phyloP scores from a whole-genome alignment of 164 flowering plant species.

The Magnolia kwangsiensis region DNA sequence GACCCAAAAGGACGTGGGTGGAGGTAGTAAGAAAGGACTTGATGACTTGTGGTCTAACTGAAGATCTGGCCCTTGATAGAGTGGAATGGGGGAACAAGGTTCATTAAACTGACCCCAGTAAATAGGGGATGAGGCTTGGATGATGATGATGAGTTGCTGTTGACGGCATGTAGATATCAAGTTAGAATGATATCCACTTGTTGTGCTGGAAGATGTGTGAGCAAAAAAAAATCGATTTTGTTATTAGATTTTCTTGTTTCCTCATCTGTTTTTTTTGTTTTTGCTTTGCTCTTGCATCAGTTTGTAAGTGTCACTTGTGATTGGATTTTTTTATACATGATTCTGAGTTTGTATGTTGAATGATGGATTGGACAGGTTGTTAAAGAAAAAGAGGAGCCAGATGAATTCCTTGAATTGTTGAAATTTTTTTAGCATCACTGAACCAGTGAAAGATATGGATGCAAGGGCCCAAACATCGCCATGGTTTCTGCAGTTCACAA shows the following conservation, averaged over 20 bases:
- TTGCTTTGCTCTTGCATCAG: neutral
- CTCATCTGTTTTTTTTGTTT: neutral
- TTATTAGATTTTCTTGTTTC: too few species aligned
- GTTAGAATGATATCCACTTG: neutral
- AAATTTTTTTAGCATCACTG: slow-evolving; percentile 13
- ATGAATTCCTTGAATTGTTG: slow-evolving; percentile 26
- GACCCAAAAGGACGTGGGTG: too few species aligned
- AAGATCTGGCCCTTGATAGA: too few species aligned
- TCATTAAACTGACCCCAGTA: too few species aligned
- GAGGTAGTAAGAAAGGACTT: too few species aligned
- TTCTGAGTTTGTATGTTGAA: neutral
- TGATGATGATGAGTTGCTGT: too few species aligned
- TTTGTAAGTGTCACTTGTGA: neutral
- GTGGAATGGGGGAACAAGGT: too few species aligned
- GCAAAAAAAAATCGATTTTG: neutral
- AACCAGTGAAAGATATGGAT: neutral
- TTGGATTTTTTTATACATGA: neutral
- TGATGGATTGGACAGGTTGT: slow-evolving; percentile 21
- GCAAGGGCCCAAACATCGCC: neutral
- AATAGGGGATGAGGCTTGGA: too few species aligned
- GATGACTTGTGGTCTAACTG: too few species aligned
- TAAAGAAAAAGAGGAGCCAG: slow-evolving; percentile 26
- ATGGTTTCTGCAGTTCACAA: neutral
- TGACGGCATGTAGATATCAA: too few species aligned
- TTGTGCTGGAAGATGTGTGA: neutral